phyloP scores from a whole-genome alignment of 805 yeast species.

The Metschnikowia noctiluminum region DNA sequence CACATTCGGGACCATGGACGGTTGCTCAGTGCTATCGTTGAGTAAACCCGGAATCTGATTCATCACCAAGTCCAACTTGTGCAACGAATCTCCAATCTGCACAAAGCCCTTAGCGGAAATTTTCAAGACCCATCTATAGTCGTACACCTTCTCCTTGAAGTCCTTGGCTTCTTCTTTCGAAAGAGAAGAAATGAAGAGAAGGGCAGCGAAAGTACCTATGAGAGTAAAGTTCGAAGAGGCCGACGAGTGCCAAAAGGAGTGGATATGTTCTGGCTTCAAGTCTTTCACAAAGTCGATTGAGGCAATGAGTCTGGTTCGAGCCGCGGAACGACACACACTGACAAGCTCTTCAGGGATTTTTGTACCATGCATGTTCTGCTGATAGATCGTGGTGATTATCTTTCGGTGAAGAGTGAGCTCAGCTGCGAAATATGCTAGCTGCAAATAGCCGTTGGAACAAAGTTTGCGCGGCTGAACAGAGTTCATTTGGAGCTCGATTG shows the following conservation, averaged over 20 bases:
- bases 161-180: constrained; percentile 57
- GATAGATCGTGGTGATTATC: constrained; percentile 54
- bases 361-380: constrained; percentile 31
- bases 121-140: constrained; percentile 73
- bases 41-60: constrained; percentile 72
- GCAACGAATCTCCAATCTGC: constrained; percentile 72
- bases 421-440: constrained; percentile 83
- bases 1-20: constrained; percentile 35
- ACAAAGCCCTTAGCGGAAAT: constrained; percentile 74
- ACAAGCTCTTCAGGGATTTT: constrained; percentile 36
- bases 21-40: constrained; percentile 36
- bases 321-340: constrained; percentile 77
- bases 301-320: constrained; percentile 74
- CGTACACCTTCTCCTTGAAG: constrained; percentile 66
- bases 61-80: constrained; percentile 66
- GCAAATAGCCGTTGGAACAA: constrained; percentile 74
- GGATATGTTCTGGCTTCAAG: constrained; percentile 77
- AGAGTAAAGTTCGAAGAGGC: constrained; percentile 74
- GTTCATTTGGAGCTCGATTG: constrained; percentile 60
- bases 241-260: constrained; percentile 86
- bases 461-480: constrained; percentile 57
- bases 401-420: constrained; percentile 84
- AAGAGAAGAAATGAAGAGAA: constrained; percentile 66
- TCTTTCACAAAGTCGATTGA: constrained; percentile 76
- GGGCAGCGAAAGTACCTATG: constrained; percentile 85